Evolutionary conservation across 225 moss, liverwort and hornwort genomes (phyloP).

Genomic region (Straminergon stramineum): DNA sequence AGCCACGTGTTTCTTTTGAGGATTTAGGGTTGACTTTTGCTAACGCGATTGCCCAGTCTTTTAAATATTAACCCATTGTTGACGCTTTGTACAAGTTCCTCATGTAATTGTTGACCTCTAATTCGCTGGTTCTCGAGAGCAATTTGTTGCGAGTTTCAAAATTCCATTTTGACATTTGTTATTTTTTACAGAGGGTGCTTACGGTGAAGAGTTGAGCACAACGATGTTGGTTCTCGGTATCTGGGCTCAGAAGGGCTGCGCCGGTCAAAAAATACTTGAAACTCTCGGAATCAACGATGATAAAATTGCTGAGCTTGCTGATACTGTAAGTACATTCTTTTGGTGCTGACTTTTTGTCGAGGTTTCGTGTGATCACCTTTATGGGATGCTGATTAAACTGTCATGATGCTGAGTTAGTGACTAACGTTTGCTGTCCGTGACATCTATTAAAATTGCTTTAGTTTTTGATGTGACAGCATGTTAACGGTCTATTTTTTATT

Average conservation of each 20-base stretch:
- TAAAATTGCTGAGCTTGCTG: slow-evolving; percentile 63
- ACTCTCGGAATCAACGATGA: slow-evolving; percentile 69
- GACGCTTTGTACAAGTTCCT: neutral
- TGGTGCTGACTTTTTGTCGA: neutral
- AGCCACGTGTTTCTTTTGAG: neutral
- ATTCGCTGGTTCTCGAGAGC: neutral
- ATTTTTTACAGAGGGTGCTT: slow-evolving; percentile 28
- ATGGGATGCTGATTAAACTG: neutral
- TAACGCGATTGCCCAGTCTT: neutral
- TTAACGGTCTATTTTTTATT: neutral
- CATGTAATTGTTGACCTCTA: neutral
- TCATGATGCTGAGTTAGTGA: neutral
- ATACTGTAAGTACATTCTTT: slow-evolving; percentile 35
- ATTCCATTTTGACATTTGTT: neutral
- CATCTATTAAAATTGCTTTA: neutral
- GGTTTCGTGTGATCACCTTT: neutral
- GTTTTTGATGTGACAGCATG: neutral
- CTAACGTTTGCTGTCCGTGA: neutral
- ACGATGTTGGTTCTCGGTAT: slow-evolving; percentile 81
- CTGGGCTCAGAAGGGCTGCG: slow-evolving; percentile 84
- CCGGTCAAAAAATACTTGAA: slow-evolving; percentile 81
- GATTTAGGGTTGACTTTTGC: slow-evolving; percentile 10
- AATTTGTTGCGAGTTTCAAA: neutral
- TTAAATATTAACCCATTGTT: neutral
- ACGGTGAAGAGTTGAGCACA: slow-evolving; percentile 65